phyloP scores from a whole-genome alignment of 805 yeast species.

The Kockiozyma suomiensis region DNA sequence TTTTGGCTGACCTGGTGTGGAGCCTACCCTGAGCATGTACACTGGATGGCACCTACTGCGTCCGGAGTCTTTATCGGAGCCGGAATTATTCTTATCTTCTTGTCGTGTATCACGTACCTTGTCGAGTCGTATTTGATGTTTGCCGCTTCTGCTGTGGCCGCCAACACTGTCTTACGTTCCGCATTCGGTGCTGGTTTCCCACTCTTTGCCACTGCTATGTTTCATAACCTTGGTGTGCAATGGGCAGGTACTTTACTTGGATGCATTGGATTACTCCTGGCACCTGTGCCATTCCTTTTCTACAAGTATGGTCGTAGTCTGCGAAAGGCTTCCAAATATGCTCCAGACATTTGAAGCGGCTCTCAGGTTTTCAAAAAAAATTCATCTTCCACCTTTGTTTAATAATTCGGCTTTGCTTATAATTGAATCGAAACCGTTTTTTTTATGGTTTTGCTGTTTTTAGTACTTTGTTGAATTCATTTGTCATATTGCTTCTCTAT shows the following conservation, averaged over 20 bases:
- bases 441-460: no score
- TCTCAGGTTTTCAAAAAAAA: neutral
- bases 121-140: slow-evolving; percentile 65
- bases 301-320: slow-evolving; percentile 56
- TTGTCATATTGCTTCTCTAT: no score
- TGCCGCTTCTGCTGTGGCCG: slow-evolving; percentile 81
- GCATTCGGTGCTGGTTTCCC: slow-evolving; percentile 72
- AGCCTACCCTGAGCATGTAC: slow-evolving; percentile 65
- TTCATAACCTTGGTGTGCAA: slow-evolving; percentile 64
- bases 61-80: slow-evolving; percentile 62
- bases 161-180: slow-evolving; percentile 70
- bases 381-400: neutral
- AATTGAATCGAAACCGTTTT: no score
- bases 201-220: slow-evolving; percentile 72
- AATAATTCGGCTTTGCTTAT: neutral
- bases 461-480: no score
- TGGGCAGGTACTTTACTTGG: slow-evolving; percentile 82
- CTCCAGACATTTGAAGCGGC: slow-evolving; percentile 14
- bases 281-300: slow-evolving; percentile 72
- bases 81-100: slow-evolving; percentile 64
- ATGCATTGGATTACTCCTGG: slow-evolving; percentile 56
- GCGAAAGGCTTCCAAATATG: slow-evolving; percentile 26
- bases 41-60: slow-evolving; percentile 72
- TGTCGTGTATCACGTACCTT: slow-evolving; percentile 63
- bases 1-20: slow-evolving; percentile 92